These are phyloP conservation scores for Phylloporus arenicola DNA, from an alignment of 768 basidiomycete species.

Conservation along the genomic window DNA sequence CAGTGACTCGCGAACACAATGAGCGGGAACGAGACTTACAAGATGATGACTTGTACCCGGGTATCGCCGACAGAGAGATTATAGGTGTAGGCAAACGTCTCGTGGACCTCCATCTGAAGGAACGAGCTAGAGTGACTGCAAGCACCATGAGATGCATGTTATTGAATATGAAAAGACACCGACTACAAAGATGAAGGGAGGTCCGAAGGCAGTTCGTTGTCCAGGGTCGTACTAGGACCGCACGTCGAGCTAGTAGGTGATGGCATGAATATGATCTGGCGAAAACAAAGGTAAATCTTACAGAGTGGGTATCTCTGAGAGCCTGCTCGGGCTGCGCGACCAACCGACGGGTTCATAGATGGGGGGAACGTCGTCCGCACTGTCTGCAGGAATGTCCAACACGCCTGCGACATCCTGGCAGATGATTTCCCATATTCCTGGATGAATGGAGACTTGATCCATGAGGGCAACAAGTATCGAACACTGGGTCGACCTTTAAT, in stretches of 20 bases:
- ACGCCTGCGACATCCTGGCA: constrained; percentile 10
- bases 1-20: constrained; percentile 4
- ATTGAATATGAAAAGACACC: constrained; percentile 4
- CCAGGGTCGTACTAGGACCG: constrained; percentile 7
- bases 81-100: constrained; percentile 41
- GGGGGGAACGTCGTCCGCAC: constrained; percentile 16
- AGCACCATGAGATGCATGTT: constrained; percentile 7
- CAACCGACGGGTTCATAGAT: constrained; percentile 16
- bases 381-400: background rate
- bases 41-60: constrained; percentile 46
- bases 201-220: constrained; percentile 8
- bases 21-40: constrained; percentile 35
- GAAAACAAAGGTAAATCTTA: background rate
- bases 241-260: background rate
- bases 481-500: background rate
- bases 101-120: constrained; percentile 19
- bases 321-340: background rate
- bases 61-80: constrained; percentile 39
- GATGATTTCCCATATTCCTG: constrained; percentile 22
- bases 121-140: constrained; percentile 19
- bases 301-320: background rate
- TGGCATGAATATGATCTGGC: background rate
- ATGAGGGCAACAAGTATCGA: background rate
- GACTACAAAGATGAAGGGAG: constrained; percentile 3
- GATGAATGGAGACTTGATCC: constrained; percentile 11